Evolutionary conservation across 306 rosid genomes (phyloP).

Genomic region (Hippophae rhamnoides): DNA sequence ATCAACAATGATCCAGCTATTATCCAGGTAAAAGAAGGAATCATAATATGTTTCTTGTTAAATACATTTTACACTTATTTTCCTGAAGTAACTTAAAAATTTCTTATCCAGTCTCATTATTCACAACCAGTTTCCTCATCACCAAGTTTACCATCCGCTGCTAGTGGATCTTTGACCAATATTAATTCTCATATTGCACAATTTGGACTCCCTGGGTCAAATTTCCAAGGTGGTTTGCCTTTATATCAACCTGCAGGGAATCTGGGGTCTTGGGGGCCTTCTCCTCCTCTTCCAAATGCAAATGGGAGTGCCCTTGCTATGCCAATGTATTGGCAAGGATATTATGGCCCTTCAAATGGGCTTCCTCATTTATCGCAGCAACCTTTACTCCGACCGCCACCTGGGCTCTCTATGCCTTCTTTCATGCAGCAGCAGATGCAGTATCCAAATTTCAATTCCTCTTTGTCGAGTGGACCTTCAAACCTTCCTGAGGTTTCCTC

Average conservation of each 20-base stretch:
- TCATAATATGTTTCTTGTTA: not conserved
- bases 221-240: slow-evolving; percentile 63
- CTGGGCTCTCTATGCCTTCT: slow-evolving; percentile 65
- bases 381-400: slow-evolving; percentile 66
- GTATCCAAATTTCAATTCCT: slow-evolving; percentile 48
- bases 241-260: slow-evolving; percentile 82
- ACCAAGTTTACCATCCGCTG: slow-evolving; percentile 56
- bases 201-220: slow-evolving; percentile 62
- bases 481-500: slow-evolving; percentile 57
- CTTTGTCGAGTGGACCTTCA: slow-evolving; percentile 53
- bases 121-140: slow-evolving; percentile 48
- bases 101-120: slow-evolving; percentile 73
- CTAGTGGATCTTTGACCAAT: slow-evolving; percentile 51
- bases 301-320: slow-evolving; percentile 67
- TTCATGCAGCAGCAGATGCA: slow-evolving; percentile 74
- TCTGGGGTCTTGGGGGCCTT: slow-evolving; percentile 73
- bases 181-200: slow-evolving; percentile 49
- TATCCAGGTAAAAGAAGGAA: slow-evolving; percentile 10
- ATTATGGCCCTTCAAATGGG: slow-evolving; percentile 73
- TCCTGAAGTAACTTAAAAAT: not conserved
- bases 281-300: slow-evolving; percentile 61
- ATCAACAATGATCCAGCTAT: slow-evolving; percentile 19
- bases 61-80: not conserved
- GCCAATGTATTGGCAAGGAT: slow-evolving; percentile 99
- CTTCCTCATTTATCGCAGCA: slow-evolving; percentile 79